Percentiles rank a stretch among this genome's conserved stretches.
Conservation (phyloP, 2,329 filamentous ascomycete genomes). For the Didymella pinodella region DNA sequence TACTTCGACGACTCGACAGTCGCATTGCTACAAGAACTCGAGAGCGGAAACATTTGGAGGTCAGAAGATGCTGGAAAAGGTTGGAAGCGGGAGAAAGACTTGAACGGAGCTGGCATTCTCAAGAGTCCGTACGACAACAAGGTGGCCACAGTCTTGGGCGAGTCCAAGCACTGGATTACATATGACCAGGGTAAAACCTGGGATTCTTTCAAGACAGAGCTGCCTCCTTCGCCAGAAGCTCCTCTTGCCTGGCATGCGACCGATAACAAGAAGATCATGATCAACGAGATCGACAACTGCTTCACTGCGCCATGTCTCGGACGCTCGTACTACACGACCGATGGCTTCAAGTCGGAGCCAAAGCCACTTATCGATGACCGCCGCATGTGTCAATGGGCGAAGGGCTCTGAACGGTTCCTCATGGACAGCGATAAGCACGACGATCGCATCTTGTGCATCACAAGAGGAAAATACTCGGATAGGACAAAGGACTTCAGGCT, state of each 20-base stretch:
- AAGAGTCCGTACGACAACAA: constrained; percentile 81
- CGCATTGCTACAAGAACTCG: constrained; percentile 75
- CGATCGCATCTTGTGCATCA: constrained; percentile 80
- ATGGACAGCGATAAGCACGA: constrained; percentile 70
- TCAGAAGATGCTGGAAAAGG: constrained; percentile 80
- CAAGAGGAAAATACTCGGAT: constrained; percentile 74
- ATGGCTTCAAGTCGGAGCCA: constrained; percentile 78
- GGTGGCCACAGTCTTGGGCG: constrained; percentile 81
- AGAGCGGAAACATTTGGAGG: constrained; percentile 72
- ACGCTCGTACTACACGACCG: constrained; percentile 74
- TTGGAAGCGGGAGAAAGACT: constrained; percentile 72
- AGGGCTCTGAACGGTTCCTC: constrained; percentile 75
- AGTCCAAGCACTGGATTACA: constrained; percentile 80
- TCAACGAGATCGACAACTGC: constrained; percentile 67
- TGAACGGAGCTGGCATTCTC: constrained; percentile 69
- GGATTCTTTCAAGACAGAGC: constrained; percentile 73
- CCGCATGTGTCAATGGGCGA: constrained; percentile 86
- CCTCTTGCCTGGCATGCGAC: constrained; percentile 80
- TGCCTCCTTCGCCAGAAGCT: constrained; percentile 61
- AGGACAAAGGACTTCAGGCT: constrained; percentile 79
- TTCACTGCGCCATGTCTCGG: constrained; percentile 51
- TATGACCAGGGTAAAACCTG: constrained; percentile 83
- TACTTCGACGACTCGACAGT: constrained; percentile 93
- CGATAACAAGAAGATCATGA: constrained; percentile 85
- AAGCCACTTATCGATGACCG: constrained; percentile 73